phyloP scores from a whole-genome alignment of 768 basidiomycete species.

The Tricholoma terreum region DNA sequence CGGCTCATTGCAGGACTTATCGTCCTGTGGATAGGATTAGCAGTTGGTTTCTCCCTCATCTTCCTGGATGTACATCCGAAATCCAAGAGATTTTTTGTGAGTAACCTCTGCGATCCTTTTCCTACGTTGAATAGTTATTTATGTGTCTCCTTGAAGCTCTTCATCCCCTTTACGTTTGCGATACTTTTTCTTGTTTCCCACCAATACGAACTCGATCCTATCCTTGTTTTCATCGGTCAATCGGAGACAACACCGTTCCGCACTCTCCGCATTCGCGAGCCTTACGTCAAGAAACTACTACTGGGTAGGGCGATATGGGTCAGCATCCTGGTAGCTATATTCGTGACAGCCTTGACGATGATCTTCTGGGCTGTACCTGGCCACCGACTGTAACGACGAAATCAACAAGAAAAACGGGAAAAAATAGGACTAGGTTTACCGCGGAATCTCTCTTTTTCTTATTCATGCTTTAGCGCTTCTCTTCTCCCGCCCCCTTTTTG shows the following conservation, averaged over 20 bases:
- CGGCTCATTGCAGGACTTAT: constrained; percentile 83
- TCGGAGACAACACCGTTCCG: constrained; percentile 98
- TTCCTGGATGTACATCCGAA: constrained; percentile 94
- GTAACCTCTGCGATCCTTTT: constrained; percentile 32
- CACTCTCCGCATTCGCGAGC: constrained; percentile 86
- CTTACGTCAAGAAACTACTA: constrained; percentile 90
- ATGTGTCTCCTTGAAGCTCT: constrained; percentile 55
- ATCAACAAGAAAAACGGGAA: not conserved
- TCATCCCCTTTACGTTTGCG: constrained; percentile 90
- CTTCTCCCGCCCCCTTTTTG: constrained; percentile 5
- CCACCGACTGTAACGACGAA: constrained; percentile 61
- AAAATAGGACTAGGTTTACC: constrained; percentile 2
- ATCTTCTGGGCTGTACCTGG: constrained; percentile 97
- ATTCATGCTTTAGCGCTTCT: constrained; percentile 9
- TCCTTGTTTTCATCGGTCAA: constrained; percentile 89
- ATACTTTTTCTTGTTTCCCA: constrained; percentile 90
- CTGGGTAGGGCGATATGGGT: constrained; percentile 93
- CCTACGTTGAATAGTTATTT: constrained; percentile 10
- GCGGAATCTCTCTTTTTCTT: constrained; percentile 11
- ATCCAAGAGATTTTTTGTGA: constrained; percentile 90
- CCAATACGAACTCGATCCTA: constrained; percentile 95
- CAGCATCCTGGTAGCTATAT: constrained; percentile 67
- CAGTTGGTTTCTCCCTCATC: constrained; percentile 84
- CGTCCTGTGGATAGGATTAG: constrained; percentile 92
- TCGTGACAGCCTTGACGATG: constrained; percentile 79